Base-by-base conservation (phyloP, 768 basidiomycete species). In the Termitomyces sp. region DNA sequence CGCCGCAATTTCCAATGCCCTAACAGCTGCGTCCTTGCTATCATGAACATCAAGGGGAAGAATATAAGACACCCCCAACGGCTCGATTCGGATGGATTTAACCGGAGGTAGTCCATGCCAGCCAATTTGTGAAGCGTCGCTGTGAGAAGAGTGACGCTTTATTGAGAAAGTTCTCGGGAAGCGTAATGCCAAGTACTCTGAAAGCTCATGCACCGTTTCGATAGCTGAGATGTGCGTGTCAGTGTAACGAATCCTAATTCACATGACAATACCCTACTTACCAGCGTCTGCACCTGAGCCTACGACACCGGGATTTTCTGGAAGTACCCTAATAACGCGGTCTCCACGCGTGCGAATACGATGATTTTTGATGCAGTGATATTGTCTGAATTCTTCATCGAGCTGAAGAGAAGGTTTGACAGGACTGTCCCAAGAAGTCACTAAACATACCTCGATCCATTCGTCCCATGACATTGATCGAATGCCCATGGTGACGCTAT, bases 191-290 rank as follows among this genome's bases (percentile, higher is more conserved):
- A 90, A 76, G 63, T 85, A 89, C 62, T 87, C 85, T 2, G 83
- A 76, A 40, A 89, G 68, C 64, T 89, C 86, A 58, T 88, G 82
- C 17, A 86, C 79, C 26, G 87, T 73, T 66, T 89, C 87, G 45
- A 81, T 72, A 7, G 85, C 87, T 87, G 49, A 56, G 53, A 50
- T 57, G 21, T 23, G 21, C 37, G 17, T 8, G 26, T 35, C 26
- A 58, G 5, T 42, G 26, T 40, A 3, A 19, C 10, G 6, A 43
- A n/a, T 45, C 28, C 30, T 21, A 35, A 35, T 33, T 33, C 19
- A 17, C 35, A 31, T 12, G 41, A 12, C 49, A 38, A 28, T 19
- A 51, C 9, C 5, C 58, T 69, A 48, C 31, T 44, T 60, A 79
- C 77, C 75, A 42, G 71, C 78, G 30, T 73, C 65, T 40, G 64